phyloP scores from a whole-genome alignment of 768 basidiomycete genomes.

The Leccinum imitatum region DNA sequence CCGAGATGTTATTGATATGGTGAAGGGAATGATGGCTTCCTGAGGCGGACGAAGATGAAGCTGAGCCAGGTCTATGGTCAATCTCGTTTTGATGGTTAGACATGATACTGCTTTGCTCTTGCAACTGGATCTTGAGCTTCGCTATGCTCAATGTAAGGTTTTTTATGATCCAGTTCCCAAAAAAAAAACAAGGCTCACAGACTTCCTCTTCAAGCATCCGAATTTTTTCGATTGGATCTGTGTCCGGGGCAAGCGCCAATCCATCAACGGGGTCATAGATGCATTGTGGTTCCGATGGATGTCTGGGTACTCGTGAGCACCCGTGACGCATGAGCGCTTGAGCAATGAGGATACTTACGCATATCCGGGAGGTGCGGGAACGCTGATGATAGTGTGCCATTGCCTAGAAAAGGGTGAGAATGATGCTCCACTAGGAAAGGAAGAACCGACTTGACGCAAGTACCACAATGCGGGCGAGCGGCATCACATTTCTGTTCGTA shows the following conservation, averaged over 20 bases:
- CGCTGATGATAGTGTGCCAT: slow-evolving; percentile 79
- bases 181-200: slow-evolving; percentile 40
- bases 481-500: slow-evolving; percentile 80
- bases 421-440: not conserved
- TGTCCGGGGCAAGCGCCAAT: slow-evolving; percentile 69
- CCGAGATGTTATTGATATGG: slow-evolving; percentile 2
- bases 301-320: slow-evolving; percentile 42
- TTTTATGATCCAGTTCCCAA: slow-evolving; percentile 2
- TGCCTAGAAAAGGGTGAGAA: slow-evolving; percentile 46
- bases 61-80: slow-evolving; percentile 21
- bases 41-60: slow-evolving; percentile 20
- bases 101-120: slow-evolving; percentile 46
- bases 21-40: slow-evolving; percentile 9
- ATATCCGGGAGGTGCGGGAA: slow-evolving; percentile 83
- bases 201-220: slow-evolving; percentile 76
- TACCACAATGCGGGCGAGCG: slow-evolving; percentile 79
- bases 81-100: slow-evolving; percentile 17
- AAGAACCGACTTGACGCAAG: slow-evolving; percentile 74
- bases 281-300: slow-evolving; percentile 84
- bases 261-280: slow-evolving; percentile 87
- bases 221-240: slow-evolving; percentile 78
- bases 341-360: slow-evolving; percentile 49
- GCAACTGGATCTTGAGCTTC: slow-evolving; percentile 60
- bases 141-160: slow-evolving; percentile 39
- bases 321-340: not conserved